phyloP scores from a whole-genome alignment of 2,329 filamentous ascomycete genomes.

The Pseudogymnoascus sp. region DNA sequence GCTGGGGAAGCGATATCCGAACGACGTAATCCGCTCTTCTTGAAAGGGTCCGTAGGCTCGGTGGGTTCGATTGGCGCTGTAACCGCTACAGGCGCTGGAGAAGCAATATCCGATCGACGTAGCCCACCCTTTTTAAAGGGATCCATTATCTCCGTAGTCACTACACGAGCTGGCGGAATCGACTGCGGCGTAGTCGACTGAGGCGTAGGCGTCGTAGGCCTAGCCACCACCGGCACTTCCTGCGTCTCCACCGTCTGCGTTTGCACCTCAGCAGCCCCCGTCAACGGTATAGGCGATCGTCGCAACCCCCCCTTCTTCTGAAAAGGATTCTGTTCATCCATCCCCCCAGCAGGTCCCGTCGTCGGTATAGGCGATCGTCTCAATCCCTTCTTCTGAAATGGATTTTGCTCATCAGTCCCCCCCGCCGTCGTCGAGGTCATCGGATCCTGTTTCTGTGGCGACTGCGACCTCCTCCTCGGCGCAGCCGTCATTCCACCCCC shows the following conservation, averaged over 20 bases:
- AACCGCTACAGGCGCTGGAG: background rate
- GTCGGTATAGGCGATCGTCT: conserved; percentile 11
- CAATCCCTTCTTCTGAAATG: background rate
- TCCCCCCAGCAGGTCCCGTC: background rate
- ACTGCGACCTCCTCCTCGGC: conserved; percentile 10
- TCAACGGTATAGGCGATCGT: conserved; percentile 8
- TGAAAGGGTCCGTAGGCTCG: conserved; percentile 23
- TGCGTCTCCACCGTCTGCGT: background rate
- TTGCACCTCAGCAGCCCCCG: background rate
- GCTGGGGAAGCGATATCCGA: conserved; percentile 18
- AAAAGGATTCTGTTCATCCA: background rate
- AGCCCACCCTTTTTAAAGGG: background rate
- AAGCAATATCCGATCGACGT: background rate
- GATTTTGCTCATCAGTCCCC: background rate
- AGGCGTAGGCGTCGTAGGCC: background rate
- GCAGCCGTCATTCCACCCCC: background rate
- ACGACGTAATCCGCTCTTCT: conserved; percentile 24
- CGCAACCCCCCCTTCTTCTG: conserved; percentile 3
- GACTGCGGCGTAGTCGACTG: background rate
- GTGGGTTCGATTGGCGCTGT: background rate
- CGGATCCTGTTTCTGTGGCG: background rate
- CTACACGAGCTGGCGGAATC: background rate
- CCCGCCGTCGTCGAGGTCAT: background rate
- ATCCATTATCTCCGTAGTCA: background rate
- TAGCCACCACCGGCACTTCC: background rate